phyloP scores from a whole-genome alignment of 2,329 filamentous ascomycete species.

The Claviceps sorghi region DNA sequence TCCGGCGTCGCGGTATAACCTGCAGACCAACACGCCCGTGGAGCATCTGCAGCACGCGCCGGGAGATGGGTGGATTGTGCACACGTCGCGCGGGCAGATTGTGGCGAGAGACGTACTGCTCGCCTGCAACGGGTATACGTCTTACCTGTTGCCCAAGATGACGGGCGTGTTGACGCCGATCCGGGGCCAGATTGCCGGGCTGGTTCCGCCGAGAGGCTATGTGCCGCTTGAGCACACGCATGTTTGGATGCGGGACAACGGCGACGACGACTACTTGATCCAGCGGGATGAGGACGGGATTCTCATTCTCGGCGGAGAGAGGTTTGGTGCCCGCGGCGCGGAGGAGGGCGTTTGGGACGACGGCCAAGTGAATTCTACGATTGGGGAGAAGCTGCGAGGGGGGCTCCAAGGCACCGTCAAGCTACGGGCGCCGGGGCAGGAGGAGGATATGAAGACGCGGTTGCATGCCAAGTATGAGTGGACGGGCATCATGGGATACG shows the following conservation, averaged over 20 bases:
- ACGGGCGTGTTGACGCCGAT: conserved; percentile 61
- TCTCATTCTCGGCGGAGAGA: conserved; percentile 58
- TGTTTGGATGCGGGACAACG: conserved; percentile 37
- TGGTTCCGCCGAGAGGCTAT: conserved; percentile 37
- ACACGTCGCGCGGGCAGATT: conserved; percentile 56
- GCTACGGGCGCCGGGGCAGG: conserved; percentile 18
- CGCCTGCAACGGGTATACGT: conserved; percentile 75
- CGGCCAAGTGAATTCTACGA: conserved; percentile 36
- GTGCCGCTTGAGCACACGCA: conserved; percentile 41
- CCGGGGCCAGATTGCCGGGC: conserved; percentile 55
- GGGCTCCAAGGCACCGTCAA: conserved; percentile 28
- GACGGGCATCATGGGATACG: conserved; percentile 72
- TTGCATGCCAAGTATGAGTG: conserved; percentile 48
- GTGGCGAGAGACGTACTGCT: conserved; percentile 51
- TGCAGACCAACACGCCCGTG: conserved; percentile 62
- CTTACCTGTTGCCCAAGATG: conserved; percentile 55
- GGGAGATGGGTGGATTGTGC: conserved; percentile 38
- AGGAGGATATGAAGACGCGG: conserved; percentile 22
- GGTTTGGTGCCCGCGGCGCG: conserved; percentile 34
- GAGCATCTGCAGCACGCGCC: conserved; percentile 26
- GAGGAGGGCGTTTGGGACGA: conserved; percentile 44
- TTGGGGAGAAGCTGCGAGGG: conserved; percentile 40
- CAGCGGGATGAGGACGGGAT: conserved; percentile 46
- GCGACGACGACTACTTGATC: conserved; percentile 57
- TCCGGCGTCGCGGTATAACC: conserved; percentile 40